Percentiles rank a stretch among this genome's conserved stretches.
Evolutionary conservation across 2,329 filamentous ascomycete species (phyloP).

Genomic region (Dothidotthia symphoricarpi): DNA sequence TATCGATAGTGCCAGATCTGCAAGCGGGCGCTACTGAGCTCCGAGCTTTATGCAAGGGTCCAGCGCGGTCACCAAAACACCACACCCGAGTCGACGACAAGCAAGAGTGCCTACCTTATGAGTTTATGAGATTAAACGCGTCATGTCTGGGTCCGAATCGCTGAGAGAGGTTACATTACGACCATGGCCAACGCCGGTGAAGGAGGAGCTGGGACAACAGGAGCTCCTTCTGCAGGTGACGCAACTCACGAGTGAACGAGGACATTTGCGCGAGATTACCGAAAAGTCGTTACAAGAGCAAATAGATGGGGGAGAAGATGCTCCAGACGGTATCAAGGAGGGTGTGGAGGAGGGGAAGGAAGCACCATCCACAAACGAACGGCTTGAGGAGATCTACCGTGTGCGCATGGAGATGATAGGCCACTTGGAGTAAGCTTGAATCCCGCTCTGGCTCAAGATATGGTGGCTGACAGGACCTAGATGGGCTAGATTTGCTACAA

Average conservation of each 20-base stretch:
- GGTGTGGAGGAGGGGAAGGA: slow-evolving; percentile 44
- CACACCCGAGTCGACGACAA: slow-evolving; percentile 6
- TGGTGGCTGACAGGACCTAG: slow-evolving; percentile 17
- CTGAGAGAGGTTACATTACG: slow-evolving; percentile 57
- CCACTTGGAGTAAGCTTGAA: slow-evolving; percentile 47
- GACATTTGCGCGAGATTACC: slow-evolving; percentile 77
- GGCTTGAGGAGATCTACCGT: slow-evolving; percentile 42
- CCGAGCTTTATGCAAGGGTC: slow-evolving; percentile 20
- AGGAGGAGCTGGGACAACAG: slow-evolving; percentile 52
- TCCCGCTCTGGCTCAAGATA: slow-evolving; percentile 48
- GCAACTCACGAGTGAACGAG: slow-evolving; percentile 75
- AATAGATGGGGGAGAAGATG: slow-evolving; percentile 52
- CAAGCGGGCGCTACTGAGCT: slow-evolving; percentile 14
- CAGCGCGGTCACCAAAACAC: slow-evolving; percentile 8
- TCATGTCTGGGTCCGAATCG: slow-evolving; percentile 28
- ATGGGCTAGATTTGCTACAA: slow-evolving; percentile 32
- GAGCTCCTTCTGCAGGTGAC: slow-evolving; percentile 69
- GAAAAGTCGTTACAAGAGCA: slow-evolving; percentile 71
- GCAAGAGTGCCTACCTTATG: not conserved
- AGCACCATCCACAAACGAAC: slow-evolving; percentile 34
- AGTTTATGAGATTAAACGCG: not conserved
- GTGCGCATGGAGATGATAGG: slow-evolving; percentile 44
- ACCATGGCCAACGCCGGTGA: slow-evolving; percentile 57
- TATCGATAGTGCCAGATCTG: slow-evolving; percentile 20
- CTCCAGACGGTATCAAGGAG: slow-evolving; percentile 47